phyloP scores from a whole-genome alignment of 1,139 yeast species.

The Zygoascus sp. region DNA sequence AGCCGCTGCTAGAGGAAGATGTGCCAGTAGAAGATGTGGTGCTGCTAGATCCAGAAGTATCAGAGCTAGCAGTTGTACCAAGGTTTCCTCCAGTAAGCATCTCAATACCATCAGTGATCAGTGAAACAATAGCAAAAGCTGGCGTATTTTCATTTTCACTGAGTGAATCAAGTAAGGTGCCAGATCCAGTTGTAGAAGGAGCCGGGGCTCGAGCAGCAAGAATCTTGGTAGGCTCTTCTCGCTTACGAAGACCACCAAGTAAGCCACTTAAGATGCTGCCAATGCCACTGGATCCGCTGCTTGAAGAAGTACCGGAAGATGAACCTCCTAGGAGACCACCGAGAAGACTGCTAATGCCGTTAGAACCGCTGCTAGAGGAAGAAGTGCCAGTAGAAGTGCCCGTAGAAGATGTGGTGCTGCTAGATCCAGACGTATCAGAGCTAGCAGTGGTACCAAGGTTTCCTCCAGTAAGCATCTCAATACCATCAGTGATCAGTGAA shows the following conservation, averaged over 20 bases:
- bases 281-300: not conserved
- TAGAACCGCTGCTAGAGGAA: not conserved
- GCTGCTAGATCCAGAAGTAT: not conserved
- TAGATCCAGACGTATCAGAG: not conserved
- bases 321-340: no score
- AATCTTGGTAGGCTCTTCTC: not conserved
- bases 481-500: constrained; percentile 9
- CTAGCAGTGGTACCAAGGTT: not conserved
- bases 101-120: constrained; percentile 8
- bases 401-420: not conserved
- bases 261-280: not conserved
- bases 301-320: no score
- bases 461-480: constrained; percentile 3
- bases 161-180: not conserved
- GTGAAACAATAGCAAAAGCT: constrained; percentile 8
- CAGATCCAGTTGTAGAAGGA: not conserved
- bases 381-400: not conserved
- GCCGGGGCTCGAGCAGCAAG: constrained; percentile 3
- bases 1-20: not conserved
- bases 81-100: constrained; percentile 1
- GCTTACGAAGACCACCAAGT: not conserved
- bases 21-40: not conserved
- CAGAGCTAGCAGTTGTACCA: not conserved
- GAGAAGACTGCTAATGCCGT: not conserved
- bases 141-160: not conserved